Evolutionary conservation across 2,329 filamentous ascomycete species (phyloP).

Genomic region (Aspergillus nomiae): DNA sequence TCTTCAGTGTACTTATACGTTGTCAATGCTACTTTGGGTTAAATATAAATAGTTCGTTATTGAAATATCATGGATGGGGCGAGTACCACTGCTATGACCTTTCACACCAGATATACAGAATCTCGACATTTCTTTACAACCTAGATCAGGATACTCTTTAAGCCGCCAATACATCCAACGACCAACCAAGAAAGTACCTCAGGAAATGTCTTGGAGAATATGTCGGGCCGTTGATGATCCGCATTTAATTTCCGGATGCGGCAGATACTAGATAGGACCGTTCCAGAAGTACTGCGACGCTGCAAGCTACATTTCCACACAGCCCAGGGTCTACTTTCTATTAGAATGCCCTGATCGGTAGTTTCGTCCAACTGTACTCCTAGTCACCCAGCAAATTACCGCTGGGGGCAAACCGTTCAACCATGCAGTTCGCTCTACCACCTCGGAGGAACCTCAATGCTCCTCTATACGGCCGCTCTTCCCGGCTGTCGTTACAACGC

Average conservation of each 20-base stretch:
- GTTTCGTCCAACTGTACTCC: constrained; percentile 6
- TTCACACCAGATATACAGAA: background rate
- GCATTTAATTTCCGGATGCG: constrained; percentile 23
- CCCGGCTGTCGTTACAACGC: constrained; percentile 48
- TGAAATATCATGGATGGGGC: background rate
- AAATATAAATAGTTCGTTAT: background rate
- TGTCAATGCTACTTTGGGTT: constrained; percentile 25
- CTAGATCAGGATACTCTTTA: background rate
- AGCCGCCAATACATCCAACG: background rate
- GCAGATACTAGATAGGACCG: constrained; percentile 11
- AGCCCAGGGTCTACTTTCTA: background rate
- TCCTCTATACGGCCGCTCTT: constrained; percentile 64
- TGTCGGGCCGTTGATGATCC: constrained; percentile 23
- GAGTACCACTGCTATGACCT: background rate
- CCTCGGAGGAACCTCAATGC: constrained; percentile 80
- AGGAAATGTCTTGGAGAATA: background rate
- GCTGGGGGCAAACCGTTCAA: constrained; percentile 23
- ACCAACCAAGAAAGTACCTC: background rate
- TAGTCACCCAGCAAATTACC: constrained; percentile 18
- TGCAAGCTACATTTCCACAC: background rate
- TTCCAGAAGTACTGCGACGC: constrained; percentile 3
- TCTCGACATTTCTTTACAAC: background rate
- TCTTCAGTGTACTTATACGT: constrained; percentile 38
- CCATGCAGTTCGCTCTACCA: constrained; percentile 88
- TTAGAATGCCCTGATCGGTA: constrained; percentile 12